Percentiles rank a stretch among this genome's conserved stretches.
Conservation (phyloP, 176 grass and related monocot genomes). For the Carex myosuroides region DNA sequence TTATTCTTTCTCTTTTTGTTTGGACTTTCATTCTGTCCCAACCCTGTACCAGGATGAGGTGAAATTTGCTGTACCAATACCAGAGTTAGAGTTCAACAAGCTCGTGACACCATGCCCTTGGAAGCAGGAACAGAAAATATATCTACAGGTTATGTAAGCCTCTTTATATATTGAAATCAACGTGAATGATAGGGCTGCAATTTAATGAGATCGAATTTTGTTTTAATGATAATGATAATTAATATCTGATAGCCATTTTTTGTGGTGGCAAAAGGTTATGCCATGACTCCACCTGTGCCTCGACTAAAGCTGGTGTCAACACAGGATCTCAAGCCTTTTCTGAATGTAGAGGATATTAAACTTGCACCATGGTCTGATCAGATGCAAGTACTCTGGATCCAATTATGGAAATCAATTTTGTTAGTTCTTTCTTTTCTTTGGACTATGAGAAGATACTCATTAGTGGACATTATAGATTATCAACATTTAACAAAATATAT, state of each 20-base stretch:
- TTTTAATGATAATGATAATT: conserved; percentile 28
- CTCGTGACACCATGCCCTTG: too few species aligned
- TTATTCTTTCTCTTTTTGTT: too few species aligned
- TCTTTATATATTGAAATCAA: conserved; percentile 17
- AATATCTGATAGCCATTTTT: conserved; percentile 57
- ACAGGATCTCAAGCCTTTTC: conserved; percentile 64
- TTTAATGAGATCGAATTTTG: background rate
- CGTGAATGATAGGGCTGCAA: conserved; percentile 3
- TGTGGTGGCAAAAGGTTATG: conserved; percentile 60
- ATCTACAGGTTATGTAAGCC: conserved; percentile 18
- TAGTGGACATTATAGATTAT: background rate
- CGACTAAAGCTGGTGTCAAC: conserved; percentile 77
- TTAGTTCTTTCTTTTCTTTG: background rate
- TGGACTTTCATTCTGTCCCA: too few species aligned
- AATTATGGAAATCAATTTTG: background rate
- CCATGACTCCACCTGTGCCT: conserved; percentile 57
- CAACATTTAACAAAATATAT: background rate
- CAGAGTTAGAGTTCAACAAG: too few species aligned
- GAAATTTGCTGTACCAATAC: too few species aligned
- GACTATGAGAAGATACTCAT: background rate
- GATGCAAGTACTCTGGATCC: conserved; percentile 55
- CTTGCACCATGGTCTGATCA: conserved; percentile 74
- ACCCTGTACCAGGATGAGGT: too few species aligned
- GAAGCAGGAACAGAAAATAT: too few species aligned
- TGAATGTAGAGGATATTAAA: conserved; percentile 78